A percentile compares a stretch with the other conserved stretches of the same genome.
phyloP scores from a whole-genome alignment of 1,284 basidiomycete species.

The Erythrobasidium hasegawianum region DNA sequence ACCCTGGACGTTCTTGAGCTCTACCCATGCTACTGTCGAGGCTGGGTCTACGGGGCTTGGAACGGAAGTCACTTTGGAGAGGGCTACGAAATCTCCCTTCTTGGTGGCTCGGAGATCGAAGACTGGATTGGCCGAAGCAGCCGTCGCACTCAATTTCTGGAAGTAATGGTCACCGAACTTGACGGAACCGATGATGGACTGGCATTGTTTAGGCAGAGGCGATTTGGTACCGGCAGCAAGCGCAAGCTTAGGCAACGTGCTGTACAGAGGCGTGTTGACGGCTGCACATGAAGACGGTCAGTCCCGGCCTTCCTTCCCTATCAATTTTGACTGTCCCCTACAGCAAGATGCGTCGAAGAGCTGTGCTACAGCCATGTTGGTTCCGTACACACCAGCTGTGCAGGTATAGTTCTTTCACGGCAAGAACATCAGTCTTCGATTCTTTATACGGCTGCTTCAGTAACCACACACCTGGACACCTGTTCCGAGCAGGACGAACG shows the following conservation, averaged over 20 bases:
- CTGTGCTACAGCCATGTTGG: conserved; percentile 21
- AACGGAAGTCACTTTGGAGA: background rate
- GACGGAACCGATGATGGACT: conserved; percentile 14
- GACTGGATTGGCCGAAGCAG: conserved; percentile 24
- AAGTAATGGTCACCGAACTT: conserved; percentile 30
- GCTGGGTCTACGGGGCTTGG: background rate
- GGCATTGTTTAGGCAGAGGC: background rate
- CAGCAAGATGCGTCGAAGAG: conserved; percentile 26
- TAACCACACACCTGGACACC: conserved; percentile 17
- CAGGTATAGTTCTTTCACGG: conserved; percentile 27
- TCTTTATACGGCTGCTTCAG: background rate
- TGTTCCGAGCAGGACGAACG: conserved; percentile 5
- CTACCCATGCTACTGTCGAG: conserved; percentile 17
- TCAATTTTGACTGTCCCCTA: background rate
- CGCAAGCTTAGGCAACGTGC: conserved; percentile 5
- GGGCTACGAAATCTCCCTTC: conserved; percentile 11
- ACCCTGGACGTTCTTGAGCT: conserved; percentile 22
- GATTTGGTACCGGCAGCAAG: background rate
- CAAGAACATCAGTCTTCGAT: background rate
- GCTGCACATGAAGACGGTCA: background rate
- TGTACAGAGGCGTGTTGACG: background rate
- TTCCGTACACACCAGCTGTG: conserved; percentile 12
- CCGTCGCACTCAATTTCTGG: conserved; percentile 18
- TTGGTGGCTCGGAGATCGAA: conserved; percentile 21
- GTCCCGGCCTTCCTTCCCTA: background rate